Percentiles rank a stretch among this genome's conserved stretches.
phyloP scores from a whole-genome alignment of 202 grass and related monocot species.

The Cymbopogon flexuosus region DNA sequence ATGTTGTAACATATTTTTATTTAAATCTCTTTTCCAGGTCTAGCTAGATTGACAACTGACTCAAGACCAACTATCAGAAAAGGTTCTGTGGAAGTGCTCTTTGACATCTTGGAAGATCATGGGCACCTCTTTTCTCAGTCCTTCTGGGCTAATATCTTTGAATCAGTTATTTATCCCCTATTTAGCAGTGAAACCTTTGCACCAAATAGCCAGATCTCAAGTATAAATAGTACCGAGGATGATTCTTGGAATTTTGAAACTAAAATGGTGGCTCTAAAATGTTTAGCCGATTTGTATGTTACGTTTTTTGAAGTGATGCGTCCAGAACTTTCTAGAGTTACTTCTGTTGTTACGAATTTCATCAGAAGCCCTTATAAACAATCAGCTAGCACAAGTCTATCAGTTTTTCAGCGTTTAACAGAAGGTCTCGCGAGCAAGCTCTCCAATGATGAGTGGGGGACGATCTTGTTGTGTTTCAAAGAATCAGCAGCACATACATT shows the following conservation, averaged over 20 bases:
- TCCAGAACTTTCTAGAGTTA: constrained; percentile 60
- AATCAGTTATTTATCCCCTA: constrained; percentile 84
- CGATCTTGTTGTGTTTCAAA: constrained; percentile 64
- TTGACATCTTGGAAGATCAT: constrained; percentile 92
- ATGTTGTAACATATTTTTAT: constrained; percentile 37
- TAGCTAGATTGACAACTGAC: constrained; percentile 83
- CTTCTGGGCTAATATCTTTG: constrained; percentile 80
- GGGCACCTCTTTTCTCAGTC: constrained; percentile 73
- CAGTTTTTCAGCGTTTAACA: constrained; percentile 63
- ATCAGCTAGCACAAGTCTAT: constrained; percentile 64
- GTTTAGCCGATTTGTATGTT: constrained; percentile 69
- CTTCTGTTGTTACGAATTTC: constrained; percentile 59
- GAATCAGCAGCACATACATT: constrained; percentile 56
- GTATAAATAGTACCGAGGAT: constrained; percentile 45
- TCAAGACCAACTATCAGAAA: constrained; percentile 87
- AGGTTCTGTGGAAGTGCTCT: constrained; percentile 95
- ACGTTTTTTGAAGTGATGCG: constrained; percentile 72
- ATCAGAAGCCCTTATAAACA: constrained; percentile 72
- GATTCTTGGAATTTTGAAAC: constrained; percentile 68
- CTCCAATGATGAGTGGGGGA: constrained; percentile 71
- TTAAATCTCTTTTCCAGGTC: constrained; percentile 54
- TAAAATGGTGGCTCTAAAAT: constrained; percentile 58
- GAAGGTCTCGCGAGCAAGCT: constrained; percentile 62
- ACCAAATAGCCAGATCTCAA: constrained; percentile 40
- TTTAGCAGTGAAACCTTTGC: constrained; percentile 49